Base-by-base conservation (phyloP, 257 asterid species). In the Fraxinus americana region DNA sequence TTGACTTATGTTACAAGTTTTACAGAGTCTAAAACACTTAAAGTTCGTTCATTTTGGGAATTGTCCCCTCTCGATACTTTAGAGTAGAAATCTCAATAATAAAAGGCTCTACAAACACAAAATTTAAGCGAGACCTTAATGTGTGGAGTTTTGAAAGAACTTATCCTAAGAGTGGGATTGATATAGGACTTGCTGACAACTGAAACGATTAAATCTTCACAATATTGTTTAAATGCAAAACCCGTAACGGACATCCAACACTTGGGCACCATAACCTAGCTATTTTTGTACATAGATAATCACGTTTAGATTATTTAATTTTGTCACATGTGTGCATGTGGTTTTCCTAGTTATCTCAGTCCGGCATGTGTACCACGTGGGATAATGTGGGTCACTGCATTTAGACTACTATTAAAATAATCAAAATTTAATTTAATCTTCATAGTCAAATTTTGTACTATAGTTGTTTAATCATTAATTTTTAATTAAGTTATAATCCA, bases 321-420 rank as follows among this genome's bases (percentile, higher is more conserved):
- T 81, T 19, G 72, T 82, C 88, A 86, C 90, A 69, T 87, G 90
- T 59, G 48, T 74, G 79, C 90, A 87, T 84, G 83, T 80, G 84
- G 63, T 38, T 71, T 73, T 36, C 73, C 35, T 63, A 50, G 73
- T 70, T n/a, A 52, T 36, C 59, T 70, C 74, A 45, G 61, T 68
- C 50, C 78, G 70, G 85, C 85, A 82, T 78, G 91, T 88, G 77
- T 78, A 88, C 82, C 83, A 80, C 84, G 75, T 85, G 87, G 66
- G 84, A 45, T 75, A 54, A 75, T 67, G 77, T 84, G 77, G 83
- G 86, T 87, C 87, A 66, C 23, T 76, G 75, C 80, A 82, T 80
- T 82, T 43, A 4, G 73, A 74, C 75, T 80, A 75, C 43, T 5
- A 34, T 43, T 52, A 52, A 65, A 74, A 80, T 75, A 73, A 75